A percentile compares a stretch with the other conserved stretches of the same genome.
These are phyloP conservation scores for Leishmania tarentolae DNA, from an alignment of 208 protist genomes.

Conservation along the genomic window DNA sequence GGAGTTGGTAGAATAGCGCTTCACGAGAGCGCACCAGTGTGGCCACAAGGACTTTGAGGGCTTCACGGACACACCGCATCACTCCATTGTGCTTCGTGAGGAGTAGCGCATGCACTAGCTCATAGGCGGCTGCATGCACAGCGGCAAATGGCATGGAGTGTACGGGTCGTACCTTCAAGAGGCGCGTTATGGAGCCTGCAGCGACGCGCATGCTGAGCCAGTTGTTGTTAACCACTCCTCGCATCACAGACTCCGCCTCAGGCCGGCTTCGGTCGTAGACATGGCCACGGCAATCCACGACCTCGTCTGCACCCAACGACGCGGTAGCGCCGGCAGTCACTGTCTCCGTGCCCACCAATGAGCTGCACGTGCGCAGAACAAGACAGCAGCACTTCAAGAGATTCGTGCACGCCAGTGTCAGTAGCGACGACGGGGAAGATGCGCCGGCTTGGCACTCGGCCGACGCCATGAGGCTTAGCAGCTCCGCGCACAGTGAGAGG, in stretches of 20 bases:
- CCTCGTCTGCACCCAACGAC: conserved; percentile 21
- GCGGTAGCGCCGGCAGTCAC: conserved; percentile 13
- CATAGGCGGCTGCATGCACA: conserved; percentile 51
- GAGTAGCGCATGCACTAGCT: conserved; percentile 75
- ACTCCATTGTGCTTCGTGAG: conserved; percentile 92
- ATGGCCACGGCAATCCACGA: conserved; percentile 90
- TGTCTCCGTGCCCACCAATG: conserved; percentile 42
- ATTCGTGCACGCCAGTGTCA: conserved; percentile 31
- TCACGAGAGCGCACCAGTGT: conserved; percentile 70
- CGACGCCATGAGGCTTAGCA: conserved; percentile 31
- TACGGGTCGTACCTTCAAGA: conserved; percentile 42
- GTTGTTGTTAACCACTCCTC: conserved; percentile 89
- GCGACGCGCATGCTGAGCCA: conserved; percentile 84
- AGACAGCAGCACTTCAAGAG: conserved; percentile 55
- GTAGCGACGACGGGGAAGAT: conserved; percentile 2
- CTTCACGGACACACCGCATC: conserved; percentile 77
- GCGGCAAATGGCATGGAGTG: conserved; percentile 41
- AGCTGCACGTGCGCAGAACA: conserved; percentile 45
- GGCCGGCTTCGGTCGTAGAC: conserved; percentile 60
- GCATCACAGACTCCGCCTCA: conserved; percentile 62
- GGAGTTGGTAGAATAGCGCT: conserved; percentile 53
- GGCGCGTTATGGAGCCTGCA: conserved; percentile 41
- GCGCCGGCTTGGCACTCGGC: conserved; percentile 1
- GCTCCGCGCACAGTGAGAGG: conserved; percentile 64
- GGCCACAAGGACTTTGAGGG: conserved; percentile 53